These are phyloP conservation scores for Polysphondylium violaceum DNA, from an alignment of 78 protist genomes.

Conservation along the genomic window DNA sequence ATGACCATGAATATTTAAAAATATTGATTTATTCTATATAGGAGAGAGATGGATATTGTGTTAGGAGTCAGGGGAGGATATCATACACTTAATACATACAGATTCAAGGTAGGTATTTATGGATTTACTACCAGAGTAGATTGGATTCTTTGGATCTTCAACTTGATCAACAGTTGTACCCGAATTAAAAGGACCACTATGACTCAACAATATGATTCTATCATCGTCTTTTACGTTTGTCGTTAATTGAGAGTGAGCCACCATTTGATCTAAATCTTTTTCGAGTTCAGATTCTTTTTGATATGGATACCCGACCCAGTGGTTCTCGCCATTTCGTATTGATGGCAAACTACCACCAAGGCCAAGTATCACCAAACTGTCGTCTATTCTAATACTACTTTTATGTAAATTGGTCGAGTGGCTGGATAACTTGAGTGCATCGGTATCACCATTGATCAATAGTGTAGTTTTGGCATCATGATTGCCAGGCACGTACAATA, in stretches of 20 bases:
- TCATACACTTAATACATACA: background rate
- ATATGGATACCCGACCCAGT: slow-evolving; percentile 68
- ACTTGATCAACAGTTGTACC: slow-evolving; percentile 44
- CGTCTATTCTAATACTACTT: slow-evolving; percentile 8
- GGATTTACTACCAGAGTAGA: slow-evolving; percentile 53
- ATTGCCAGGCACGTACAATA: slow-evolving; percentile 58
- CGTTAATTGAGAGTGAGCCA: background rate
- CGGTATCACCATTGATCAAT: background rate
- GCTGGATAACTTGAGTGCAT: slow-evolving; percentile 7
- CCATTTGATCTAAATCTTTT: slow-evolving; percentile 1
- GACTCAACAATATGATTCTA: slow-evolving; percentile 39
- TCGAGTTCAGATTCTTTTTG: slow-evolving; percentile 4
- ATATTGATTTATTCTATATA: slow-evolving; percentile 10
- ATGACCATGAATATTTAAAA: slow-evolving; percentile 75
- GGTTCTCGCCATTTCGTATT: slow-evolving; percentile 6
- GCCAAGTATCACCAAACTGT: slow-evolving; percentile 38
- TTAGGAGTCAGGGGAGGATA: background rate
- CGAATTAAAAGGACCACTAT: slow-evolving; percentile 59
- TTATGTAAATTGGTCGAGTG: slow-evolving; percentile 25
- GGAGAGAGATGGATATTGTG: background rate
- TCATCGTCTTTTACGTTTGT: slow-evolving; percentile 11
- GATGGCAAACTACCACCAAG: slow-evolving; percentile 68
- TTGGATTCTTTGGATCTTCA: background rate
- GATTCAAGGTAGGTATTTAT: background rate
- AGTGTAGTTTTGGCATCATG: slow-evolving; percentile 64